Base-by-base conservation (phyloP, 176 grass and related monocot species). In the Carex cristatella region DNA sequence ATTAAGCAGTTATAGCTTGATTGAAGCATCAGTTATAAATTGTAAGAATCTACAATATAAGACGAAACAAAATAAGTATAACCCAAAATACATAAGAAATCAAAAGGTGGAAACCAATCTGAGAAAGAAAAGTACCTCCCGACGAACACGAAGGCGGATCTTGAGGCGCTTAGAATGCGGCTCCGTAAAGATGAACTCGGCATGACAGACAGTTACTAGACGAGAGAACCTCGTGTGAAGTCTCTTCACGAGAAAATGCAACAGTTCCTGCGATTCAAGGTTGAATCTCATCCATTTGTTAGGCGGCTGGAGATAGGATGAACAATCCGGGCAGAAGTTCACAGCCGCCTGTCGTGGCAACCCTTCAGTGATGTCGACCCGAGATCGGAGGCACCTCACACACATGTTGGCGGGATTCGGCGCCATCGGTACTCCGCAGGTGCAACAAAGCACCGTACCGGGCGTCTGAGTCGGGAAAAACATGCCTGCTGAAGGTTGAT, bases 371-470 rank as follows among this genome's bases (percentile, higher is more conserved):
- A 94, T 94, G 87, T 97, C 92, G 40, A 97, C 86, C 38, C 87
- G 83, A 1, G 87, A 83, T n/a, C 90, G 88, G 78, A 97, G 87
- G 89, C 92, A 97, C 54, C 84, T 85, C 30, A 93, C 87, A 89
- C 94, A 97, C 94, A 94, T 97, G 90, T 97, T 97, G 8, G 94
- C 92, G 44, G 92, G 87, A 61, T 97, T 97, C 12, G 94, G 92
- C 76, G 91, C 82, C 89, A 94, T 97, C 30, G 87, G 14, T 30
- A 97, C 92, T 79, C 94, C 94, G 81, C 94, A 97, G 65, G 92
- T 92, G 89, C 94, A 97, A 86, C 92, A 97, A 2, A 94, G 92
- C 78, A 97, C 94, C 79, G 94, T 97, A 37, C 89, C 92, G 48
- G 79, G 87, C n/a, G 94, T 97, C 86, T 92, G 92, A 71, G 87